Conservation (phyloP, 352 stramenopile genomes). For the Pythium sukuiense region DNA sequence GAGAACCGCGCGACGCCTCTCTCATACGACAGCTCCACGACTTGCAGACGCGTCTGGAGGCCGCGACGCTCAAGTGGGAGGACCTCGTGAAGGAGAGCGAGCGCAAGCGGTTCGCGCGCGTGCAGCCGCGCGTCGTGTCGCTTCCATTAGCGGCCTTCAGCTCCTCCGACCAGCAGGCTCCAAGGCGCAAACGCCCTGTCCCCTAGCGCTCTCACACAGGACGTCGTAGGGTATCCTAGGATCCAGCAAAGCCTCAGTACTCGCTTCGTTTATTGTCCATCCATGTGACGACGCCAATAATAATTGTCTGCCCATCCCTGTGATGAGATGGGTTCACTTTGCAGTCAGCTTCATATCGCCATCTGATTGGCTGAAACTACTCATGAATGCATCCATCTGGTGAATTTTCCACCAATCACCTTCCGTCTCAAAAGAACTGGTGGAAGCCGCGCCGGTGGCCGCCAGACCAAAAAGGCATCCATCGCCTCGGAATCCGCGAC, state of each 20-base stretch:
- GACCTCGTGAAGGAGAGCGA: slow-evolving; percentile 41
- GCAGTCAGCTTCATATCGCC: background rate
- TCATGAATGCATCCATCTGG: slow-evolving; percentile 3
- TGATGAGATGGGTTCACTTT: slow-evolving; percentile 30
- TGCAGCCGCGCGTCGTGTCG: slow-evolving; percentile 32
- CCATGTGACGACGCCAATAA: slow-evolving; percentile 1
- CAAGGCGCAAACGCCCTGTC: background rate
- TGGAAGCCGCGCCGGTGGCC: slow-evolving; percentile 4
- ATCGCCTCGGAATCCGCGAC: slow-evolving; percentile 1
- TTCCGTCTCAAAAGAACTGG: slow-evolving; percentile 28
- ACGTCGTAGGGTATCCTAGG: background rate
- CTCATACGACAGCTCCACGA: slow-evolving; percentile 15
- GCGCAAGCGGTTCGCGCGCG: slow-evolving; percentile 32
- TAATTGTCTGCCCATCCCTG: background rate
- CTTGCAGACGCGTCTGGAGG: slow-evolving; percentile 29
- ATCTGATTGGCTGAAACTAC: slow-evolving; percentile 26
- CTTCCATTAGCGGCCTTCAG: slow-evolving; percentile 26
- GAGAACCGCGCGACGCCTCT: slow-evolving; percentile 3
- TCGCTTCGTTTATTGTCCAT: background rate
- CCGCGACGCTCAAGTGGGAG: slow-evolving; percentile 42
- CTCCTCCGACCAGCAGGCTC: background rate
- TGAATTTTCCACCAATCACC: slow-evolving; percentile 26
- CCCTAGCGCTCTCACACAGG: background rate
- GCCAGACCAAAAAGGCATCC: slow-evolving; percentile 21
- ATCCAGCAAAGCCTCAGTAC: background rate